Evolutionary conservation across 192 early-diverging fungal species (phyloP), one percentile per base, ranked within the genome.

Genomic region (Podochytrium sp.): DNA sequence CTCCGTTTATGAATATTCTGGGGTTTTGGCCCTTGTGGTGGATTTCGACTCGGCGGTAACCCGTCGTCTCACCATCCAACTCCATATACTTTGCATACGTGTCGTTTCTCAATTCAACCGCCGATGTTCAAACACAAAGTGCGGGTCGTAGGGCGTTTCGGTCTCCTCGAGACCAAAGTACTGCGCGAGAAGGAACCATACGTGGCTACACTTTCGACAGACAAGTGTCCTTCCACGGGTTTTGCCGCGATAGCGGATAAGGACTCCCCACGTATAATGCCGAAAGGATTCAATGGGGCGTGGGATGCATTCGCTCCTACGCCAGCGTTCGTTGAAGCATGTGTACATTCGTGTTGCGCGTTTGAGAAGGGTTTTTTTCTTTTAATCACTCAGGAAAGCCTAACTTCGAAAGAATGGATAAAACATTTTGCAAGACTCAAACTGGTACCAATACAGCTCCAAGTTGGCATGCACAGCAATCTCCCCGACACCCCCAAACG

Each of bases 41-140:
- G 40, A 66, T 58, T 35, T 60, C 59, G 37, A 78, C 25, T 20
- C 70, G 65, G 20, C 38, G 30, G 41, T 57, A 37, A 5, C 67
- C n/a, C 14, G n/a, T 49, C 20, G 30, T 27, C 52, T 34, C 29
- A 81, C 81, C 81, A 29, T 32, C 43, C 23, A 75, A 49, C 10
- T 60, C 34, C 78, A 83, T 80, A 53, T 71, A 56, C 32, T 66
- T 49, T 3, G 76, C 41, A 71, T 80, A 71, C 65, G 80, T 75
- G 41, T 83, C 81, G 43, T 83, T 83, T 37, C 81, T 32, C 50
- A 83, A 62, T 20, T 38, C 49, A 1, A 83, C 78, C 27, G 81
- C 81, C 81, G 79, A 50, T 79, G 77, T 12, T 57, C 64, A 62
- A 78, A 78, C 20, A 70, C 4, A 35, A 76, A 35, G 23, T 63